These are phyloP conservation scores for Fonsecaea multimorphosa DNA, from an alignment of 2,329 filamentous ascomycete species.

Conservation along the genomic window DNA sequence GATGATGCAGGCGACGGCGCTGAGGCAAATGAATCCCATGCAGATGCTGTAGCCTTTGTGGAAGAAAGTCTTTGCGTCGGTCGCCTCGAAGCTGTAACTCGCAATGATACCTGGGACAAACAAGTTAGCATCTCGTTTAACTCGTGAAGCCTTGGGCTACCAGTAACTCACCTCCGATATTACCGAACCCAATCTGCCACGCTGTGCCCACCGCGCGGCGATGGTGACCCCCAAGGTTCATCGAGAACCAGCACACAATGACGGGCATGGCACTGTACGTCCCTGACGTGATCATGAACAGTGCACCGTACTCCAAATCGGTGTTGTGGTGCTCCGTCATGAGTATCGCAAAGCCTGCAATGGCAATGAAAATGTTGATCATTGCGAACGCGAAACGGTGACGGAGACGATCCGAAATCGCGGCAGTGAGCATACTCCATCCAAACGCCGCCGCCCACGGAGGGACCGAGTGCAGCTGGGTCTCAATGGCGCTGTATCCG, in stretches of 20 bases:
- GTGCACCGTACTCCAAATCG: conserved; percentile 41
- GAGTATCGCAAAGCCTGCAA: conserved; percentile 44
- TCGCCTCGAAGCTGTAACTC: conserved; percentile 56
- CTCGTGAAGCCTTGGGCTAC: not conserved
- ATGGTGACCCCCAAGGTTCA: conserved; percentile 61
- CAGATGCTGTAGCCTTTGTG: conserved; percentile 40
- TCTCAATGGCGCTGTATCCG: conserved; percentile 61
- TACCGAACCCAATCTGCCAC: conserved; percentile 59
- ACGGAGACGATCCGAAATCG: conserved; percentile 40
- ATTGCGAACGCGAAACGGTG: conserved; percentile 44
- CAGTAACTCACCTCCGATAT: conserved; percentile 50
- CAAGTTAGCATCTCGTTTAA: conserved; percentile 40
- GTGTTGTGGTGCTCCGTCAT: conserved; percentile 39
- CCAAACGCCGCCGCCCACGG: conserved; percentile 46
- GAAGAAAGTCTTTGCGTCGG: conserved; percentile 41
- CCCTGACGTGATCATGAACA: conserved; percentile 41
- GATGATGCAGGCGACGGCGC: conserved; percentile 42
- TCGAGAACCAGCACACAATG: conserved; percentile 60
- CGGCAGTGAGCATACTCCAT: conserved; percentile 44
- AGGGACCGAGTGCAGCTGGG: conserved; percentile 61
- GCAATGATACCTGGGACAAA: conserved; percentile 54
- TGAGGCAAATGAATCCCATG: conserved; percentile 40
- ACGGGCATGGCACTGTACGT: conserved; percentile 40
- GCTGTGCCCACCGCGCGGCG: conserved; percentile 56
- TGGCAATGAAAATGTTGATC: conserved; percentile 41